Conservation (phyloP, 495 filamentous ascomycete species). For the Xylaria scruposa region DNA sequence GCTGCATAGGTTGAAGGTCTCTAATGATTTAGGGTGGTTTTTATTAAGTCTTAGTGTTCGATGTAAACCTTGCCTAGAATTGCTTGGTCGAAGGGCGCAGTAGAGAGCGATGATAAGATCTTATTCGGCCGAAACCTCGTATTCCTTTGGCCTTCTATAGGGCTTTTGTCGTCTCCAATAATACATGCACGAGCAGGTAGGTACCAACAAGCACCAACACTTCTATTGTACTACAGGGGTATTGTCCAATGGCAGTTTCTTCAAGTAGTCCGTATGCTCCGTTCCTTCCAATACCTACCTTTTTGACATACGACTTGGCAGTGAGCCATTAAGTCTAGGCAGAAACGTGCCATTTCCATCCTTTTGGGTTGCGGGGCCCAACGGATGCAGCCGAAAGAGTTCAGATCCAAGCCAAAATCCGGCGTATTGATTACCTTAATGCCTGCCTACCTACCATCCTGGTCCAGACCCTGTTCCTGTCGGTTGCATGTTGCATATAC, state of each 20-base stretch:
- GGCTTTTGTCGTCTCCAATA: slow-evolving; percentile 7
- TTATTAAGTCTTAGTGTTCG: too few species aligned
- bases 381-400: slow-evolving; percentile 1
- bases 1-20: too few species aligned
- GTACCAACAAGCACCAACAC: not conserved
- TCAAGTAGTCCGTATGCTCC: too few species aligned
- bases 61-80: not conserved
- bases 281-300: too few species aligned
- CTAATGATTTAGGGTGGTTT: too few species aligned
- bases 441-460: not conserved
- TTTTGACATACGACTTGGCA: not conserved
- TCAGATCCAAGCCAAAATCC: not conserved
- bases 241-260: too few species aligned
- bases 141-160: not conserved
- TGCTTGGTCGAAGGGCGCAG: not conserved
- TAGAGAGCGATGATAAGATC: slow-evolving; percentile 1
- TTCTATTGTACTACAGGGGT: not conserved
- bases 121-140: slow-evolving; percentile 14
- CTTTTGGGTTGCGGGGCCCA: not conserved
- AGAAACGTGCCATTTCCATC: slow-evolving; percentile 18
- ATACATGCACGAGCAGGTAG: slow-evolving; percentile 3
- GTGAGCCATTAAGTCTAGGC: not conserved
- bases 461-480: not conserved
- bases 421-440: not conserved
- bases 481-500: not conserved